Base-by-base conservation (phyloP, 345 rosid species). In the Lepidium sativum region DNA sequence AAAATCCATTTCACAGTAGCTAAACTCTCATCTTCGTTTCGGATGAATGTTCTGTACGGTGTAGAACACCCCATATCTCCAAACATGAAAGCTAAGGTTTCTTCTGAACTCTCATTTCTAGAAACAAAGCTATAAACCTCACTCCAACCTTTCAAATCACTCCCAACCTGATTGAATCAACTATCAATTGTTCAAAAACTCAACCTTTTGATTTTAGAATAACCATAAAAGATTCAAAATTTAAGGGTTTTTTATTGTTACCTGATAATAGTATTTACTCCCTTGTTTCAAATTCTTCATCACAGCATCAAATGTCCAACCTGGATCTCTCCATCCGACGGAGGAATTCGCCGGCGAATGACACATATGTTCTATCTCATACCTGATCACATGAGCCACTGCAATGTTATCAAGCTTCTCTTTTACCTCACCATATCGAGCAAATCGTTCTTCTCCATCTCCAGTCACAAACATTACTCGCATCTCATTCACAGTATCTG, bases 61-160 rank as follows among this genome's bases (percentile, higher is more conserved):
- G 96, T 80, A 32, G 91, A 77, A 57, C 91, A 76, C 54, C 97
- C 97, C 97, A 92, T 87, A 51, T 89, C 97, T 54, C 98, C 98
- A 59, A 85, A 87, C 63, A 92, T 65, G 77, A 92, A 92, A 11
- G 94, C 96, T 71, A 67, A n/a, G 0, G 94, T 81, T 57, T 89
- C 91, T n/a, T 82, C 72, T 0, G 89, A 78, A 70, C 78, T 17
- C 25, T 50, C n/a, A 48, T 81, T 77, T 62, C 88, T 62, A 10
- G 97, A 80, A 21, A 89, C 69, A 68, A 89, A 92, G 75, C 91
- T 89, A 48, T 32, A 60, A 20, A 80, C 81, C 21, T 71, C 27
- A 54, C 89, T 89, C 97, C 98, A 92, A 60, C 98, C 97, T 69
- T 82, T 80, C 12, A 88, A 58, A 45, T 87, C 83, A 34, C 91